Evolutionary conservation across 352 stramenopile genomes (phyloP).

Genomic region (Phytophthora syringae): DNA sequence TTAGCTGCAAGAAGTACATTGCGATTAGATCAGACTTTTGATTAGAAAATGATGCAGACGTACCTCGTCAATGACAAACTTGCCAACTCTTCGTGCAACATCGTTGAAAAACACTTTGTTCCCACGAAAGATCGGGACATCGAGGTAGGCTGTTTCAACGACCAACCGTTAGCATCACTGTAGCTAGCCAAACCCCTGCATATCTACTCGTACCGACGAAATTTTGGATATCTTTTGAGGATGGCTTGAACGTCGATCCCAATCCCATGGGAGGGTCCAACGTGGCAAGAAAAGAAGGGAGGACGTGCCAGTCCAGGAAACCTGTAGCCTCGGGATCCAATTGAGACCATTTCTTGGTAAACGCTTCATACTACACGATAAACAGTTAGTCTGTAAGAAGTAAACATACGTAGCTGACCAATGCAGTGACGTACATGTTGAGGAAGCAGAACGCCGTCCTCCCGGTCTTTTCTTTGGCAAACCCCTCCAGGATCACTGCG

Average conservation of each 20-base stretch:
- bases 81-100: conserved; percentile 55
- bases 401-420: background rate
- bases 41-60: too few relatives aligned
- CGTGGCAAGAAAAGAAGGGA: conserved; percentile 67
- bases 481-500: conserved; percentile 91
- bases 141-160: conserved; percentile 44
- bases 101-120: conserved; percentile 82
- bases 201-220: conserved; percentile 49
- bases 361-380: conserved; percentile 71
- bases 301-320: conserved; percentile 74
- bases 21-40: background rate
- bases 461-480: conserved; percentile 80
- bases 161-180: background rate
- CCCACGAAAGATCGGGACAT: conserved; percentile 57
- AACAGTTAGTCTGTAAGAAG: background rate
- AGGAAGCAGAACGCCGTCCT: conserved; percentile 59
- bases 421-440: conserved; percentile 47
- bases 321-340: conserved; percentile 89
- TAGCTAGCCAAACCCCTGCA: background rate
- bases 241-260: conserved; percentile 38
- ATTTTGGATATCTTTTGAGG: conserved; percentile 48
- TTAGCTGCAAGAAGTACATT: conserved; percentile 35
- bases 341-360: conserved; percentile 71
- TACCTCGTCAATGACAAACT: conserved; percentile 68
- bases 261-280: conserved; percentile 79